Conservation (phyloP, 805 yeast genomes). For the Myxozyma melibiosi region DNA sequence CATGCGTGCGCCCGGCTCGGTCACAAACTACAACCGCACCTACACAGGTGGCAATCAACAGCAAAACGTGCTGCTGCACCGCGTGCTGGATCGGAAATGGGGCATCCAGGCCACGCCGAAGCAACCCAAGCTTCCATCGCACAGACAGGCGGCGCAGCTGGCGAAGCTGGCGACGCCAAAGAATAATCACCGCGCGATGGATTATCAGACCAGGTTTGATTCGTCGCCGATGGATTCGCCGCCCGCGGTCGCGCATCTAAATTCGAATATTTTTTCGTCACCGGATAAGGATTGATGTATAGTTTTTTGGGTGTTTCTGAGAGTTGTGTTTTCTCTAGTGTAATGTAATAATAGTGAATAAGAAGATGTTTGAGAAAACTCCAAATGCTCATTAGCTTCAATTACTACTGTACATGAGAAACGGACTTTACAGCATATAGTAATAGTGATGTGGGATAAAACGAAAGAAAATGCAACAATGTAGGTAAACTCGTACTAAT, state of each 20-base stretch:
- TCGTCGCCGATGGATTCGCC: slow-evolving; percentile 33
- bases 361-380: background rate
- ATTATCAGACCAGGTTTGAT: slow-evolving; percentile 17
- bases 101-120: slow-evolving; percentile 43
- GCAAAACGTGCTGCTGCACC: slow-evolving; percentile 37
- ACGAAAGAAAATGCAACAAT: background rate
- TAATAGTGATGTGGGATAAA: too few relatives aligned
- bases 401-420: background rate
- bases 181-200: background rate
- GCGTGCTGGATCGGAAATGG: slow-evolving; percentile 43
- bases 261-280: slow-evolving; percentile 29
- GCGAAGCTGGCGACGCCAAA: slow-evolving; percentile 7
- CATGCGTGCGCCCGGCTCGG: background rate
- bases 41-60: slow-evolving; percentile 11
- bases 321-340: background rate
- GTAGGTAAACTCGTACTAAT: background rate
- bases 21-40: slow-evolving; percentile 5
- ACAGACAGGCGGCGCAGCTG: background rate
- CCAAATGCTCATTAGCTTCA: background rate
- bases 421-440: background rate
- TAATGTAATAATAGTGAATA: background rate
- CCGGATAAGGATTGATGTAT: slow-evolving; percentile 16
- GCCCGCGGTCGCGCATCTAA: slow-evolving; percentile 26
- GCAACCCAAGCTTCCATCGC: slow-evolving; percentile 1
- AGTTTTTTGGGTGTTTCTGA: background rate